These are phyloP conservation scores for Serendipita indica DNA, from an alignment of 768 basidiomycete genomes.

Conservation along the genomic window DNA sequence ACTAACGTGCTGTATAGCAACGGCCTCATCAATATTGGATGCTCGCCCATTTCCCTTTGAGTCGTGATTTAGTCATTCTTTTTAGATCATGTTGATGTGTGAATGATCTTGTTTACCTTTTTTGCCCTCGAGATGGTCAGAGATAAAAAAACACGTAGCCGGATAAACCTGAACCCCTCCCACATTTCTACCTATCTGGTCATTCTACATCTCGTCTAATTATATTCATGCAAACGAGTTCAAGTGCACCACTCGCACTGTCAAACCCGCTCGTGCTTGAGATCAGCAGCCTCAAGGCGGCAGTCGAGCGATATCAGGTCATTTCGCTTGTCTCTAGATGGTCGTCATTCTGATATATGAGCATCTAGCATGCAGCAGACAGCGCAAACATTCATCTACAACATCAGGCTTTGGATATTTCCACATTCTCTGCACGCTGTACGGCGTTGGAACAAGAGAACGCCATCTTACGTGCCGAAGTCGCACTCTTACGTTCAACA, in stretches of 20 bases:
- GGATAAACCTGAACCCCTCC: no score
- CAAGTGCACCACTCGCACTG: not conserved
- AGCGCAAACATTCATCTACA: not conserved
- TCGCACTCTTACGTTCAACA: slow-evolving; percentile 37
- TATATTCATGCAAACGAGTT: not conserved
- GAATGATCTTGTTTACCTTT: no score
- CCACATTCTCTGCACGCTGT: slow-evolving; percentile 20
- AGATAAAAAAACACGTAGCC: no score
- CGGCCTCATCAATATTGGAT: slow-evolving; percentile 6
- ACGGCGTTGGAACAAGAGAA: slow-evolving; percentile 46
- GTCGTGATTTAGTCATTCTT: no score
- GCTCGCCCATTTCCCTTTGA: not conserved
- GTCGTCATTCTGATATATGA: not conserved
- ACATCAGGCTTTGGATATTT: not conserved
- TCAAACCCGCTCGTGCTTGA: slow-evolving; percentile 34
- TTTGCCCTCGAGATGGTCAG: no score
- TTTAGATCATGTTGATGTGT: no score
- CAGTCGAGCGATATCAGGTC: slow-evolving; percentile 38
- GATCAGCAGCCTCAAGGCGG: slow-evolving; percentile 31
- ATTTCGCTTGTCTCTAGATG: slow-evolving; percentile 1
- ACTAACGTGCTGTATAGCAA: not conserved
- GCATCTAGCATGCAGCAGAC: not conserved
- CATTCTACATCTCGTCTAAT: not conserved
- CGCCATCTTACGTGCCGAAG: slow-evolving; percentile 37
- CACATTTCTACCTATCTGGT: no score